These are phyloP conservation scores for Polygonum maritimum DNA, from an alignment of 148 eudicot genomes.

Conservation along the genomic window DNA sequence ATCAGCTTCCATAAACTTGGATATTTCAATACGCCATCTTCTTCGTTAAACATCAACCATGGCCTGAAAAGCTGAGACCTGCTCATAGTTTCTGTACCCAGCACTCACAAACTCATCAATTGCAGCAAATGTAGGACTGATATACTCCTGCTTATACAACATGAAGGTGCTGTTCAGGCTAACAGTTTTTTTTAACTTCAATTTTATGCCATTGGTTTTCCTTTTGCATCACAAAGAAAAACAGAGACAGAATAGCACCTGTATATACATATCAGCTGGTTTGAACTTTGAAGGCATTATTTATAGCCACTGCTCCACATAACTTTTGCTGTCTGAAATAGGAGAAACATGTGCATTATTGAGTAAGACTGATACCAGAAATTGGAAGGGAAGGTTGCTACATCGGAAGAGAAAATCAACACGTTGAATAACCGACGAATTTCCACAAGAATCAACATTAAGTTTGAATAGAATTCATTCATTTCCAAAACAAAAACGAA, in stretches of 20 bases:
- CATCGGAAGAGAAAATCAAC: background rate
- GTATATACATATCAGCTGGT: background rate
- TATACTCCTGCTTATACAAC: background rate
- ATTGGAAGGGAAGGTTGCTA: background rate
- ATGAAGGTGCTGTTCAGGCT: background rate
- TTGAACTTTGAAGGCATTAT: background rate
- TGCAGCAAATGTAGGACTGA: background rate
- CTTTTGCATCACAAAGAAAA: background rate
- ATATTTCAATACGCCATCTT: background rate
- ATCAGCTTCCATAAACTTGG: background rate
- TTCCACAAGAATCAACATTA: no score
- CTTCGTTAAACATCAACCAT: background rate
- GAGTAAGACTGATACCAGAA: background rate
- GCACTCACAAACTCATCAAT: background rate
- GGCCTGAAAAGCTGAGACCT: background rate
- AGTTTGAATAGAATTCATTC: no score
- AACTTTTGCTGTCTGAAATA: conserved; percentile 1
- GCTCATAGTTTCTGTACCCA: background rate
- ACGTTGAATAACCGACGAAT: no score
- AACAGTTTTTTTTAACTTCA: background rate
- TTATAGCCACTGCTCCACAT: conserved; percentile 11
- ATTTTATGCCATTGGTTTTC: background rate
- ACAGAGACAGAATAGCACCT: background rate
- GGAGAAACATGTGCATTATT: background rate
- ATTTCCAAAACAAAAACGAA: no score